These are phyloP conservation scores for Lipomyces yamanashiensis DNA, from an alignment of 805 yeast species.

Conservation along the genomic window DNA sequence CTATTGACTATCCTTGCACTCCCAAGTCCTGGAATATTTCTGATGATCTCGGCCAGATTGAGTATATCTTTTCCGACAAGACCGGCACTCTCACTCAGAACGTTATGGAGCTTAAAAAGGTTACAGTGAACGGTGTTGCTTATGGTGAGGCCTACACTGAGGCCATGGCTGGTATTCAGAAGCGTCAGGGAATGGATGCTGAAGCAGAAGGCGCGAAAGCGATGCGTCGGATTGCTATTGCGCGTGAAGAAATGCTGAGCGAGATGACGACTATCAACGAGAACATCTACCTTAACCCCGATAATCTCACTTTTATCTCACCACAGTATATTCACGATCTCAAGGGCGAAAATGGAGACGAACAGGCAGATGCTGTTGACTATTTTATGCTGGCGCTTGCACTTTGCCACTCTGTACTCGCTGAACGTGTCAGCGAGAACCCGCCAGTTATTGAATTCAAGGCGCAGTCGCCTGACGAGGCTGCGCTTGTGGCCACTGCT, in stretches of 20 bases:
- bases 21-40: conserved; percentile 85
- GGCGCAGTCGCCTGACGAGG: conserved; percentile 85
- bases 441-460: conserved; percentile 56
- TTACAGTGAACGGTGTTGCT: conserved; percentile 67
- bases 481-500: conserved; percentile 77
- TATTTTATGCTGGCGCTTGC: conserved; percentile 69
- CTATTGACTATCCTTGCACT: conserved; percentile 72
- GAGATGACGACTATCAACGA: conserved; percentile 46
- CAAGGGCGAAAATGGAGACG: conserved; percentile 46
- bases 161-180: conserved; percentile 72
- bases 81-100: conserved; percentile 85
- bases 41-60: conserved; percentile 84
- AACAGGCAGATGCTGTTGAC: conserved; percentile 56
- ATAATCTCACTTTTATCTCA: conserved; percentile 65
- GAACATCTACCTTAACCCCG: conserved; percentile 58
- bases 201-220: conserved; percentile 53
- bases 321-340: conserved; percentile 62
- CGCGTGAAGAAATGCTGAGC: conserved; percentile 55
- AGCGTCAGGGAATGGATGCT: conserved; percentile 66
- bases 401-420: conserved; percentile 74
- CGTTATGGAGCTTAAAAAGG: conserved; percentile 80
- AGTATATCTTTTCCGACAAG: conserved; percentile 79
- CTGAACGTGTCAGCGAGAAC: conserved; percentile 55
- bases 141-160: conserved; percentile 81
- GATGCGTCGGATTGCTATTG: conserved; percentile 50